phyloP scores from a whole-genome alignment of 345 rosid species.

The Syzygium aqueum region DNA sequence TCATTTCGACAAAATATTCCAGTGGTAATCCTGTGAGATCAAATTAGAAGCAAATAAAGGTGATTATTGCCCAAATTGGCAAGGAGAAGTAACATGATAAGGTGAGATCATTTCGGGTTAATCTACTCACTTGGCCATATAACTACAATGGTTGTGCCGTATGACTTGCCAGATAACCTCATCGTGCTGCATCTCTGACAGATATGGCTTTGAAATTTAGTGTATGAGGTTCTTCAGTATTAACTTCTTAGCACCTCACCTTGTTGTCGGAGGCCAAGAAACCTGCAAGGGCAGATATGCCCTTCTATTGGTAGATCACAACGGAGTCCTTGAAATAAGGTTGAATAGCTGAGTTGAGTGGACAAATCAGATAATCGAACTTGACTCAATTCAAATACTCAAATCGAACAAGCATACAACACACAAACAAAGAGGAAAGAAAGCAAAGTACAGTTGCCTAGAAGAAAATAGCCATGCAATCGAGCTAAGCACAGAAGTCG shows the following conservation, averaged over 20 bases:
- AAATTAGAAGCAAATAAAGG: neutral
- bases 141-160: slow-evolving; percentile 96
- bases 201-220: neutral
- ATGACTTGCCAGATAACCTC: slow-evolving; percentile 93
- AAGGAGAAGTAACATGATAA: neutral
- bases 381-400: neutral
- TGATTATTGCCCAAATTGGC: neutral
- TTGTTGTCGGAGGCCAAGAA: neutral
- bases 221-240: neutral
- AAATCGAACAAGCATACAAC: neutral
- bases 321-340: neutral
- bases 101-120: neutral
- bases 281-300: neutral
- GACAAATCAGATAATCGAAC: neutral
- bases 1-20: slow-evolving; percentile 92
- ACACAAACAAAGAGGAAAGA: neutral
- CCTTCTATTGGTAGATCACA: neutral
- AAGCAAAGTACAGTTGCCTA: neutral
- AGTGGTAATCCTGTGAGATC: slow-evolving; percentile 52
- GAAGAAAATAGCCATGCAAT: neutral
- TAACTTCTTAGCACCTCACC: neutral
- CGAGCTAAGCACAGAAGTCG: neutral
- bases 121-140: slow-evolving; percentile 69
- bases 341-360: neutral
- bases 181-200: slow-evolving; percentile 75